phyloP scores from a whole-genome alignment of 2,329 filamentous ascomycete genomes.

The Geosmithia morbida region DNA sequence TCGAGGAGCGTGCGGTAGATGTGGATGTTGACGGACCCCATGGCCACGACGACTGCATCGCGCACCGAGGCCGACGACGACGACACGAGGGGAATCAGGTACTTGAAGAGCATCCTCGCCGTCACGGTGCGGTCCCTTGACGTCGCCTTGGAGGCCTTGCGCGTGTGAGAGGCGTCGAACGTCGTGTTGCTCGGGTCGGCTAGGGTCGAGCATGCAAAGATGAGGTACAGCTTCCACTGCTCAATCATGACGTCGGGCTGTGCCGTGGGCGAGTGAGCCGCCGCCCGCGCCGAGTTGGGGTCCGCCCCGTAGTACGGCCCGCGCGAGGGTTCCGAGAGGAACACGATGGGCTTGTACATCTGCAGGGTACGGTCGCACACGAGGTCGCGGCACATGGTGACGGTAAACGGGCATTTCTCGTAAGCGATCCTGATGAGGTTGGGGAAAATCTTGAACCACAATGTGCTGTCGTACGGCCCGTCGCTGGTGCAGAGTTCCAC shows the following conservation, averaged over 20 bases:
- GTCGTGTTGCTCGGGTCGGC: conserved; percentile 59
- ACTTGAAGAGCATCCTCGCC: conserved; percentile 78
- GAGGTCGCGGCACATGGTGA: conserved; percentile 79
- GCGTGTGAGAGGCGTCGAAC: conserved; percentile 43
- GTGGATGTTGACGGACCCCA: conserved; percentile 90
- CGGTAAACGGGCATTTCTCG: conserved; percentile 80
- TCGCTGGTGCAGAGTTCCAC: conserved; percentile 94
- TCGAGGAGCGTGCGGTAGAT: conserved; percentile 86
- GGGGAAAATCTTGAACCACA: conserved; percentile 98
- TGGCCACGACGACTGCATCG: conserved; percentile 77
- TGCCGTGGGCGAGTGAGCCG: conserved; percentile 45
- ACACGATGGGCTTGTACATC: conserved; percentile 76
- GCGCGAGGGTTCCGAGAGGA: conserved; percentile 59
- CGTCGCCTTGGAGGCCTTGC: conserved; percentile 62
- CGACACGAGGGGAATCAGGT: conserved; percentile 75
- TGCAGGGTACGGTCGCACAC: conserved; percentile 86
- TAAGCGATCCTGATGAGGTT: conserved; percentile 85
- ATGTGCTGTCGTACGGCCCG: conserved; percentile 79
- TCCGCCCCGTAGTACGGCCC: conserved; percentile 53
- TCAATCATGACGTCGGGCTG: conserved; percentile 83
- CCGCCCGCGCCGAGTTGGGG: conserved; percentile 34
- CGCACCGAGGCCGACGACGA: conserved; percentile 68
- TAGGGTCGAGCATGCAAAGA: conserved; percentile 92
- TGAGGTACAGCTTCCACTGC: conserved; percentile 95
- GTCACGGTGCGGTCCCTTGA: conserved; percentile 69